Base-by-base conservation (phyloP, 1,139 yeast genomes). In the Geotrichum bryndzae region DNA sequence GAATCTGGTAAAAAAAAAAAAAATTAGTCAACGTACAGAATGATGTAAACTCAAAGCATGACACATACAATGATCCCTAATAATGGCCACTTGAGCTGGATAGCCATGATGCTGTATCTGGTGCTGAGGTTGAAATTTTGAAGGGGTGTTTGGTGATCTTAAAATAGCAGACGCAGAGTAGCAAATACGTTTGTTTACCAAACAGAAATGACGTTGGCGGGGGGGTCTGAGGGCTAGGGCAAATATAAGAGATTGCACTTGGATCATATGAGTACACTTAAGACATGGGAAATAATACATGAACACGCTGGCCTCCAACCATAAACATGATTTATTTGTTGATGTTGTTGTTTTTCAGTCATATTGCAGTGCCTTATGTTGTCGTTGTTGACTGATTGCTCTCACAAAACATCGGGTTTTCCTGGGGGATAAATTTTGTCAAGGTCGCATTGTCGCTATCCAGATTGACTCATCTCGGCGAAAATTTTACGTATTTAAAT, bases 1-100 rank as follows among this genome's bases (percentile, higher is more conserved):
- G 98, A 29, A 92, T 85, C 82, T 84, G 53, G 18, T 18, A 31
- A 41, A 29, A 18, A 29, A 46, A 35, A 18, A 31, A 5, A 18
- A 18, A 18, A 18, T 18, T 18, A 18, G 31, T 48, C 15, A 29
- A 41, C 5, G 45, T n/a, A 18, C 2, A 6, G 1, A 6, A 1
- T 18, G 1, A n/a, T 29, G 5, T 22, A 18, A 18, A 13, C 10
- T 4, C 1, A 35, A 56, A n/a, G 53, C 27, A 51, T 22, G 10
- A 13, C 18, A 52, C 69, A 29, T 64, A 69, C 70, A 15, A 70
- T 60, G 13, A 71, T 66, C 7, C 73, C 74, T 22, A 71, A 53
- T 7, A 72, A 51, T 7, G 74, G 74, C 73, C 73, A 72, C 25
- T 69, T 65, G 51, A 71, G 61, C 55, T 71, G 70, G 15, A 69